Percentiles rank a stretch among this genome's conserved stretches.
These are phyloP conservation scores for Colletotrichum somersetense DNA, from an alignment of 2,329 filamentous ascomycete genomes.

Conservation along the genomic window DNA sequence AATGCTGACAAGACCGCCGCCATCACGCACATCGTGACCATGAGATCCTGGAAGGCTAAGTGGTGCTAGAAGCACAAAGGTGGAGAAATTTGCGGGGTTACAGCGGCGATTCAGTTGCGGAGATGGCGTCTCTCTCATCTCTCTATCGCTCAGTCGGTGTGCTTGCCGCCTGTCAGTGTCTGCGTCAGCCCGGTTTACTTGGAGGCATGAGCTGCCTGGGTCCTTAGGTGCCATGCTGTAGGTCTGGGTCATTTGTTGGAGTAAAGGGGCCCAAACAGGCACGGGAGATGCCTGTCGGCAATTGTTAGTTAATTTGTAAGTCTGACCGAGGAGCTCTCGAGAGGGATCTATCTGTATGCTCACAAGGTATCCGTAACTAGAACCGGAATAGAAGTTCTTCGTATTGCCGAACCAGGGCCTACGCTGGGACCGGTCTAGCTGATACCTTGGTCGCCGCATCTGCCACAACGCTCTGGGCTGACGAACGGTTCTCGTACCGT, in stretches of 20 bases:
- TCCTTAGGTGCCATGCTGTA: slow-evolving; percentile 11
- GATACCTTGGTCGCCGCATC: slow-evolving; percentile 5
- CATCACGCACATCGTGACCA: slow-evolving; percentile 40
- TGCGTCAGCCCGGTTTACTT: slow-evolving; percentile 15
- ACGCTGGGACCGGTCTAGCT: background rate
- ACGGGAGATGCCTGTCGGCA: slow-evolving; percentile 32
- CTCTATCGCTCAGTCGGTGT: slow-evolving; percentile 30
- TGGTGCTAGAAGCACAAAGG: slow-evolving; percentile 40
- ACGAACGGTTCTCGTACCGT: slow-evolving; percentile 4
- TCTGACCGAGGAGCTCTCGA: background rate
- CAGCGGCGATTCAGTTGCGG: slow-evolving; percentile 39
- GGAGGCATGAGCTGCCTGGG: slow-evolving; percentile 17
- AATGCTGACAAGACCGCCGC: slow-evolving; percentile 40
- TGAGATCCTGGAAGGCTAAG: slow-evolving; percentile 36
- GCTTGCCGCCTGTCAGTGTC: background rate
- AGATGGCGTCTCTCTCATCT: slow-evolving; percentile 37
- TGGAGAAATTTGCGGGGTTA: slow-evolving; percentile 42
- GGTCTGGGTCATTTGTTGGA: slow-evolving; percentile 21
- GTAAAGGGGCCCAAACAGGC: slow-evolving; percentile 11
- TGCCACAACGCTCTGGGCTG: slow-evolving; percentile 18
- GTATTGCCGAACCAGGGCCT: slow-evolving; percentile 12
- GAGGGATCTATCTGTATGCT: background rate
- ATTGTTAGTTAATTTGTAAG: slow-evolving; percentile 32
- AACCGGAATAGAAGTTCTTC: slow-evolving; percentile 17
- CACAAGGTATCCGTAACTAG: background rate